A percentile compares a stretch with the other conserved stretches of the same genome.
phyloP scores from a whole-genome alignment of 2,329 filamentous ascomycete genomes.

The Paradendryphiella salina region DNA sequence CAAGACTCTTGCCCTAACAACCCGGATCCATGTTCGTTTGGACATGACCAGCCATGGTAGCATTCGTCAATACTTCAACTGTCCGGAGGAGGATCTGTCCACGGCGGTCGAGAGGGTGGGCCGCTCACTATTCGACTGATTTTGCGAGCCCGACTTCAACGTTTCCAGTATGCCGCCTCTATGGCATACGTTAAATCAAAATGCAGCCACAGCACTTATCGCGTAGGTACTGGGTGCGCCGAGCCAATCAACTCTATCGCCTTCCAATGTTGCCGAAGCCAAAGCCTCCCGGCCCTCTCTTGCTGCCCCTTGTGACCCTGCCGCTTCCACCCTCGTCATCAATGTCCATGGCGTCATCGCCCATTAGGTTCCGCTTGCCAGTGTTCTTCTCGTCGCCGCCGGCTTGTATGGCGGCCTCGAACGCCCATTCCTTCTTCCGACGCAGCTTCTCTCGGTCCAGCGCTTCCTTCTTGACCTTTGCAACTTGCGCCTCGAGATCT shows the following conservation, averaged over 20 bases:
- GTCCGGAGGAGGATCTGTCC: no score
- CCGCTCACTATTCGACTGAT: no score
- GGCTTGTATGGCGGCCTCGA: conserved; percentile 36
- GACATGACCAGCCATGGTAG: no score
- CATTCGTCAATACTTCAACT: no score
- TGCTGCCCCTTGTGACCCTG: conserved; percentile 31
- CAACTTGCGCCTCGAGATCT: conserved; percentile 76
- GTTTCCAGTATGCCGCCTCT: no score
- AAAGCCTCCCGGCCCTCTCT: conserved; percentile 36
- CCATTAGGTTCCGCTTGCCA: conserved; percentile 29
- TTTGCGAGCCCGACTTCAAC: no score
- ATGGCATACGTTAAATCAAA: no score
- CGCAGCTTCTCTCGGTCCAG: conserved; percentile 49
- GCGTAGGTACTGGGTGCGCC: no score
- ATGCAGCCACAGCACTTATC: no score
- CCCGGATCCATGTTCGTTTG: no score
- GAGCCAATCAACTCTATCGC: conserved; percentile 25
- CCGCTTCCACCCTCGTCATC: conserved; percentile 40
- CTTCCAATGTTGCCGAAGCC: conserved; percentile 34
- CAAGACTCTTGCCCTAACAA: background rate
- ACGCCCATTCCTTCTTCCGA: conserved; percentile 48
- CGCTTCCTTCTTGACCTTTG: conserved; percentile 59
- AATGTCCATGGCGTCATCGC: conserved; percentile 45
- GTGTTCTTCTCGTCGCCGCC: conserved; percentile 33
- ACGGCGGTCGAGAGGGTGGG: no score